Conservation (phyloP, 805 yeast genomes). For the Tetrapisispora iriomotensis region DNA sequence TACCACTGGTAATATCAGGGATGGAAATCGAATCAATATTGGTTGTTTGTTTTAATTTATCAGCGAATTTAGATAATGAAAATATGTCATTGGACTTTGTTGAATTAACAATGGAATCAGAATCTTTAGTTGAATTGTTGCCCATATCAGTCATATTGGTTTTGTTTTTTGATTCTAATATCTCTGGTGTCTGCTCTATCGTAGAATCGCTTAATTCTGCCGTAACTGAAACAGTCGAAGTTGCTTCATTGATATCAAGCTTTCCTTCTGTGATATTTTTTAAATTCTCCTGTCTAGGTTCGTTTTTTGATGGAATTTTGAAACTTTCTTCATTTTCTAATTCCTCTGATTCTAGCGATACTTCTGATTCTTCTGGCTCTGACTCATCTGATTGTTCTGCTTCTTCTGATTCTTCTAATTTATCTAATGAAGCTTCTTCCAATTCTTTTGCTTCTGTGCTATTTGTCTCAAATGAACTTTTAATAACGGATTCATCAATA, state of each 20-base stretch:
- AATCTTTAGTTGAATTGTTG: background rate
- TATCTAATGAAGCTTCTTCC: no score
- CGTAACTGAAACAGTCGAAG: background rate
- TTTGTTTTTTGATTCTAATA: background rate
- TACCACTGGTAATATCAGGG: conserved; percentile 1
- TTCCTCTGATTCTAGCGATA: no score
- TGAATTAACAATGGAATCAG: no score
- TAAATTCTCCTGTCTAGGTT: background rate
- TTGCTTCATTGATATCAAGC: background rate
- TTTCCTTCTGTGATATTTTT: background rate
- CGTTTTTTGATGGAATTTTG: background rate
- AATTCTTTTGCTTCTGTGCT: no score
- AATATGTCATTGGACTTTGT: background rate
- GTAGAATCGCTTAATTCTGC: conserved; percentile 15
- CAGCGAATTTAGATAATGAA: conserved; percentile 18
- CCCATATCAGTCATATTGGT: background rate
- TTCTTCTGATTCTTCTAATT: no score
- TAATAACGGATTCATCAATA: no score
- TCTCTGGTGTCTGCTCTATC: conserved; percentile 15
- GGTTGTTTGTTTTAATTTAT: conserved; percentile 22
- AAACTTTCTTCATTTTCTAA: no score
- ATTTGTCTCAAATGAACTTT: no score
- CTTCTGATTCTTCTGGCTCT: no score
- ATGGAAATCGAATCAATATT: conserved; percentile 7
- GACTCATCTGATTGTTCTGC: no score